Conservation (phyloP, 2,329 filamentous ascomycete species). For the Ophiosphaerella herpotricha region DNA sequence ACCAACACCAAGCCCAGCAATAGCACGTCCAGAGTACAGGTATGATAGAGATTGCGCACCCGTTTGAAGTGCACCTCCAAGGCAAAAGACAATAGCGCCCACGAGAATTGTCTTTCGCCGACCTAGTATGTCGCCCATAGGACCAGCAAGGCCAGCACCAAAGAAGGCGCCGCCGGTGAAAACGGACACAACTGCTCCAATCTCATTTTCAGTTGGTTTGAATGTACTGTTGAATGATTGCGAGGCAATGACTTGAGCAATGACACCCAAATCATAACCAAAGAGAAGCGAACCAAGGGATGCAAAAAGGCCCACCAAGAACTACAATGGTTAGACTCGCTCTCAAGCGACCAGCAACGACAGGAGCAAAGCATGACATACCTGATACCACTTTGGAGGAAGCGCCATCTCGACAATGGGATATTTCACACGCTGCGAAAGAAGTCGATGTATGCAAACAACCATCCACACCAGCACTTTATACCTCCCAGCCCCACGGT, state of each 20-base stretch:
- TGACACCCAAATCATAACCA: constrained; percentile 65
- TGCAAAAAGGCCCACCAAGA: constrained; percentile 63
- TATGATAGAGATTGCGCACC: constrained; percentile 64
- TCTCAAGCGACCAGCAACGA: not conserved
- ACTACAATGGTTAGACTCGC: constrained; percentile 43
- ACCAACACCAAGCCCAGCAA: constrained; percentile 70
- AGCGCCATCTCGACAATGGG: constrained; percentile 53
- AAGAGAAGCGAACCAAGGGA: constrained; percentile 63
- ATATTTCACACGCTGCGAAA: constrained; percentile 6
- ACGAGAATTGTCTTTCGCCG: constrained; percentile 73
- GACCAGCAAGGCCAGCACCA: constrained; percentile 68
- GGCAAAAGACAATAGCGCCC: constrained; percentile 71
- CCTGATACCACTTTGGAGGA: constrained; percentile 63
- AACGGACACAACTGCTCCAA: constrained; percentile 73
- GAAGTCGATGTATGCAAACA: not conserved
- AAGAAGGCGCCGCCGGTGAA: constrained; percentile 79
- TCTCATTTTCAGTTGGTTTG: constrained; percentile 50
- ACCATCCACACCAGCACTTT: constrained; percentile 14
- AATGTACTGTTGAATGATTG: constrained; percentile 50
- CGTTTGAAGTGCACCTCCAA: constrained; percentile 76
- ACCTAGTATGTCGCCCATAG: constrained; percentile 66
- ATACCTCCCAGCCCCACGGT: constrained; percentile 16
- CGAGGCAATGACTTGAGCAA: constrained; percentile 60
- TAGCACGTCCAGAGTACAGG: constrained; percentile 70
- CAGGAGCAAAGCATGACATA: constrained; percentile 20